phyloP scores from a whole-genome alignment of 306 rosid genomes.

The Citrullus colocynthis region DNA sequence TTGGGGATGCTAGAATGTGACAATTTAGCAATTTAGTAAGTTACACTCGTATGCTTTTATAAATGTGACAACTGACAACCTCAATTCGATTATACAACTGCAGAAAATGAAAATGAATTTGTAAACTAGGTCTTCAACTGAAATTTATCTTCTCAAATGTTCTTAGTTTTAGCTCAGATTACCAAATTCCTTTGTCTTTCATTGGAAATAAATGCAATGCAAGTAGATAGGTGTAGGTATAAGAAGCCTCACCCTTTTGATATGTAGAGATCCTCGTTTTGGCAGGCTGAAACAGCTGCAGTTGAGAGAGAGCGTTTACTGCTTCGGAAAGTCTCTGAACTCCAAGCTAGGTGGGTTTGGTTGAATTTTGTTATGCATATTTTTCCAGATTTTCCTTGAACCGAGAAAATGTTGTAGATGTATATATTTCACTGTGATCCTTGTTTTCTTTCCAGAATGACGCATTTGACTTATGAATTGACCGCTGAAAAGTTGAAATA shows the following conservation, averaged over 20 bases:
- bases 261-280: not conserved
- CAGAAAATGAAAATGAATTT: not conserved
- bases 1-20: not conserved
- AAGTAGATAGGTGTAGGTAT: not conserved
- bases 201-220: not conserved
- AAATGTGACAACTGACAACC: not conserved
- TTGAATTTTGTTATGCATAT: constrained; percentile 6
- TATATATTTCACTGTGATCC: not conserved
- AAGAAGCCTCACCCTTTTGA: not conserved
- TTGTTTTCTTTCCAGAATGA: constrained; percentile 43
- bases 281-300: constrained; percentile 50
- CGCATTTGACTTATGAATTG: constrained; percentile 61
- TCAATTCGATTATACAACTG: not conserved
- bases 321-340: constrained; percentile 63
- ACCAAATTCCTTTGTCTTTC: not conserved
- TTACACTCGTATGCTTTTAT: not conserved
- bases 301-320: constrained; percentile 72
- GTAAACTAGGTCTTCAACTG: not conserved
- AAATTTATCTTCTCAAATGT: not conserved
- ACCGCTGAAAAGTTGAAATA: constrained; percentile 65
- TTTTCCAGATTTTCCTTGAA: not conserved
- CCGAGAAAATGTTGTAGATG: not conserved
- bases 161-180: not conserved
- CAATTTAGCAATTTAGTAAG: no score
- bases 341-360: constrained; percentile 63